Evolutionary conservation across 441 rosid species (phyloP).

Genomic region (Mallotus repandus): DNA sequence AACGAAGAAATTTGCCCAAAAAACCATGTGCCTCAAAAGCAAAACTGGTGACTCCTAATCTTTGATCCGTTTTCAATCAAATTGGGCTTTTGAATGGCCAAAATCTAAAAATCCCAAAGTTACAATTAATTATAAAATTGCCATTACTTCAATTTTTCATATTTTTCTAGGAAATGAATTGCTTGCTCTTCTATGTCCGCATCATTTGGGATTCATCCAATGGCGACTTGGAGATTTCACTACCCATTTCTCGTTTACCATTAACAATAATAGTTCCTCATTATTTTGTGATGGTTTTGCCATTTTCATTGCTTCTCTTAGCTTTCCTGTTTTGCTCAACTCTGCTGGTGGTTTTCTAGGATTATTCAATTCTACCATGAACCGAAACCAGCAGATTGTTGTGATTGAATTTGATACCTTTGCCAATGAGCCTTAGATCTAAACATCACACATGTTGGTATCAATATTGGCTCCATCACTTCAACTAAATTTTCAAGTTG

Average conservation of each 20-base stretch:
- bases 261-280: not conserved
- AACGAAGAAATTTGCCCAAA: no score
- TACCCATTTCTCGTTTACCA: slow-evolving; percentile 3
- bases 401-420: not conserved
- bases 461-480: not conserved
- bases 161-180: no score
- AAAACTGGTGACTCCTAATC: no score
- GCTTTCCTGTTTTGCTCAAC: not conserved
- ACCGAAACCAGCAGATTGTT: not conserved
- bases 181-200: no score
- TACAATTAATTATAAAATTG: no score
- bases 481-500: not conserved
- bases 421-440: not conserved
- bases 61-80: no score
- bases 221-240: no score
- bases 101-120: no score
- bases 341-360: not conserved
- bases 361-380: not conserved
- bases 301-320: not conserved
- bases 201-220: no score
- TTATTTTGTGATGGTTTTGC: not conserved
- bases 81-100: no score
- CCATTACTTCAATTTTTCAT: no score
- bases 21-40: no score
- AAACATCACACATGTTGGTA: not conserved